These are phyloP conservation scores for Zygosaccharomyces pseudobailii DNA, from an alignment of 1,139 yeast species.

Conservation along the genomic window DNA sequence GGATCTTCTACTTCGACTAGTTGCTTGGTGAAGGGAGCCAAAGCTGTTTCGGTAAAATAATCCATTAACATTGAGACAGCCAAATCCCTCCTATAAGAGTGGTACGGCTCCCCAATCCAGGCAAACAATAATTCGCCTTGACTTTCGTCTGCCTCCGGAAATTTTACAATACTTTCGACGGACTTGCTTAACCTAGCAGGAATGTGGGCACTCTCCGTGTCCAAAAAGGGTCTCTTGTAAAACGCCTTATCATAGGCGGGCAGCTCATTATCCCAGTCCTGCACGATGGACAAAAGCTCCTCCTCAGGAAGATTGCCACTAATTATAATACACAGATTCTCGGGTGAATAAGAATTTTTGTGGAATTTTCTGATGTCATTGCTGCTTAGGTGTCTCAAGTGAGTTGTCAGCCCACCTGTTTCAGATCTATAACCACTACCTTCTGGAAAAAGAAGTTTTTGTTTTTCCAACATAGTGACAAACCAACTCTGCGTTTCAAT, in stretches of 20 bases:
- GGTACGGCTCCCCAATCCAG: conserved; percentile 78
- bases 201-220: conserved; percentile 51
- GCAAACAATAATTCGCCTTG: conserved; percentile 70
- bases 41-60: conserved; percentile 72
- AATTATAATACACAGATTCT: conserved; percentile 74
- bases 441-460: conserved; percentile 53
- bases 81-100: conserved; percentile 48
- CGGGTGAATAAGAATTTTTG: conserved; percentile 66
- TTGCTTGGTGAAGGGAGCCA: conserved; percentile 59
- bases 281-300: conserved; percentile 60
- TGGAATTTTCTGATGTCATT: conserved; percentile 77
- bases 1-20: conserved; percentile 84
- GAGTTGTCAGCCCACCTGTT: conserved; percentile 86
- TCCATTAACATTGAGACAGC: conserved; percentile 72
- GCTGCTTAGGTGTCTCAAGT: conserved; percentile 66
- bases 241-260: conserved; percentile 37
- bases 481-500: conserved; percentile 79
- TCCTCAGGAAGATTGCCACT: conserved; percentile 78
- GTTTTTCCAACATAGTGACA: conserved; percentile 57
- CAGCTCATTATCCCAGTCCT: conserved; percentile 57
- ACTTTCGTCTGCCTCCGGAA: conserved; percentile 87
- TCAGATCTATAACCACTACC: conserved; percentile 84
- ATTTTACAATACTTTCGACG: conserved; percentile 52
- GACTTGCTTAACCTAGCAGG: conserved; percentile 34
- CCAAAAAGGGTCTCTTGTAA: conserved; percentile 73